These are phyloP conservation scores for Iberis pinnata DNA, from an alignment of 345 rosid species.

Conservation along the genomic window DNA sequence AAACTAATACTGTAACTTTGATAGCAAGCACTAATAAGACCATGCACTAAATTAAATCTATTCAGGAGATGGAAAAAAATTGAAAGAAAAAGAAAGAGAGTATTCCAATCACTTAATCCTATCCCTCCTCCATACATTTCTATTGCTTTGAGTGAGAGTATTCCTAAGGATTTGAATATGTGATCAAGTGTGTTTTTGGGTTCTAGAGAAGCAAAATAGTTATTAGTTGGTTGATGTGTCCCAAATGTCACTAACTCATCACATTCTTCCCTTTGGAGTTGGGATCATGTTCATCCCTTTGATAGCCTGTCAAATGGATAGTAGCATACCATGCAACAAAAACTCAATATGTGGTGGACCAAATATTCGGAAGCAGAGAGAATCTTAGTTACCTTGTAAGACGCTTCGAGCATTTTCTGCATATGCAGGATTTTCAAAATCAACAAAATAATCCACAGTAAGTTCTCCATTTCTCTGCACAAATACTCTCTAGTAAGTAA, in stretches of 20 bases:
- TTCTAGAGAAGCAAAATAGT: slow-evolving; percentile 8
- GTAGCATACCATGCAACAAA: background rate
- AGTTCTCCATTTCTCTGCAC: slow-evolving; percentile 78
- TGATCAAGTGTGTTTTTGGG: slow-evolving; percentile 12
- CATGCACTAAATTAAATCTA: too few relatives aligned
- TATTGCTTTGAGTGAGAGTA: slow-evolving; percentile 14
- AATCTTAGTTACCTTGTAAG: slow-evolving; percentile 95
- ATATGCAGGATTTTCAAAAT: slow-evolving; percentile 70
- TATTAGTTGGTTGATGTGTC: slow-evolving; percentile 14
- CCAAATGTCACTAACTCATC: slow-evolving; percentile 17
- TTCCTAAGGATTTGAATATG: slow-evolving; percentile 2
- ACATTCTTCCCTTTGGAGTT: slow-evolving; percentile 70
- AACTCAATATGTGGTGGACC: background rate
- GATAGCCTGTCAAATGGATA: slow-evolving; percentile 45
- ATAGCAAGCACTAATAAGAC: too few relatives aligned
- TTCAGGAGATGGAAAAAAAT: too few relatives aligned
- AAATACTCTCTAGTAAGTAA: background rate
- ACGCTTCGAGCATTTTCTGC: slow-evolving; percentile 89
- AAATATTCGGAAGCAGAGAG: too few relatives aligned
- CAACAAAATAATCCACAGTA: slow-evolving; percentile 81
- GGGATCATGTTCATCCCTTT: slow-evolving; percentile 60
- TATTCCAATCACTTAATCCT: too few relatives aligned
- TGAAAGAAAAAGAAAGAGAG: too few relatives aligned
- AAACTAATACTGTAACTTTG: too few relatives aligned
- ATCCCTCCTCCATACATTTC: slow-evolving; percentile 15